A percentile compares a stretch with the other conserved stretches of the same genome.
phyloP scores from a whole-genome alignment of 2,329 filamentous ascomycete genomes.

The Elsinoe batatas region DNA sequence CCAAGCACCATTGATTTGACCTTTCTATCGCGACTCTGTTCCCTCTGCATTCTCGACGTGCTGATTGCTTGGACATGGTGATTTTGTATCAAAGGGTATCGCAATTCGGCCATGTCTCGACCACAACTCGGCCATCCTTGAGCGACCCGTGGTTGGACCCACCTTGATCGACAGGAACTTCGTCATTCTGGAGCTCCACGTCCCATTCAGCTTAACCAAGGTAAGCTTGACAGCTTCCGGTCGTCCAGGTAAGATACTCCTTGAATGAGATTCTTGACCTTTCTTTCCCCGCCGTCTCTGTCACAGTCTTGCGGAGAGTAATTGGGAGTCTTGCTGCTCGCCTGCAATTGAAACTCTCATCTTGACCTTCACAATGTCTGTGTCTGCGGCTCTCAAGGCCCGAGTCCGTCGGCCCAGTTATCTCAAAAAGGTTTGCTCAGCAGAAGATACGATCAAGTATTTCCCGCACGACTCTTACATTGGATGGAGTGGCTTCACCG shows the following conservation, averaged over 20 bases:
- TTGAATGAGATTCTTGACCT: too few relatives aligned
- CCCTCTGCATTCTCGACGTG: too few relatives aligned
- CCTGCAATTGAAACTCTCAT: neutral
- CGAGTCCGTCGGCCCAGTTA: conserved; percentile 67
- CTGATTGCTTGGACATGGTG: neutral
- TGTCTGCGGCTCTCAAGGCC: conserved; percentile 64
- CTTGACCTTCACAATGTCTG: conserved; percentile 23
- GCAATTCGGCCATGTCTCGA: neutral
- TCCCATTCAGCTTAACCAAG: conserved; percentile 7
- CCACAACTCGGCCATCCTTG: neutral
- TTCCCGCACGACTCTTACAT: conserved; percentile 82
- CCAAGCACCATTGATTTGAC: too few relatives aligned
- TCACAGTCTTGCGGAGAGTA: too few relatives aligned
- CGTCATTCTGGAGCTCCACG: conserved; percentile 5
- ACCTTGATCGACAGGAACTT: neutral
- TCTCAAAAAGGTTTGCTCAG: conserved; percentile 67
- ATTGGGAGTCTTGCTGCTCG: neutral
- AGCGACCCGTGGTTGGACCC: neutral
- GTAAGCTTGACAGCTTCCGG: neutral
- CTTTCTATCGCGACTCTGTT: too few relatives aligned
- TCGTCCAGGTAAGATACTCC: neutral
- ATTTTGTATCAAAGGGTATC: neutral
- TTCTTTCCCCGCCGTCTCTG: too few relatives aligned
- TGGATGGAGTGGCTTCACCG: conserved; percentile 86
- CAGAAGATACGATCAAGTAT: conserved; percentile 68